These are phyloP conservation scores for Begonia fuchsioides DNA, from an alignment of 306 rosid genomes.

Conservation along the genomic window DNA sequence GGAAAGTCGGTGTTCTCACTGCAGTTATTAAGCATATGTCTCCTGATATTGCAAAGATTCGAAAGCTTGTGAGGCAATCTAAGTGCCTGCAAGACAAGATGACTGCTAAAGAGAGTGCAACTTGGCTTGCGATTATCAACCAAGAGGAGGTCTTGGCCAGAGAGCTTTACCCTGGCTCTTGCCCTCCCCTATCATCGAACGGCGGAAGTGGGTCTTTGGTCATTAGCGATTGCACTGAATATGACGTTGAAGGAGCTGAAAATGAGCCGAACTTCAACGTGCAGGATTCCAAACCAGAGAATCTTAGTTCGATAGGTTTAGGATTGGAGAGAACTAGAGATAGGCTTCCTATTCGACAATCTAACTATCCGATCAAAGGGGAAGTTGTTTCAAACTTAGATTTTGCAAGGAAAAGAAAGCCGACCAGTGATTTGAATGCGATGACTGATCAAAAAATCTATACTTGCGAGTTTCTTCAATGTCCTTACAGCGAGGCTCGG, in stretches of 20 bases:
- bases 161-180: conserved; percentile 45
- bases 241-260: conserved; percentile 62
- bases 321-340: conserved; percentile 42
- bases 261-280: conserved; percentile 40
- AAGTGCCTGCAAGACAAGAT: conserved; percentile 82
- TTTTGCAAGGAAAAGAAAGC: conserved; percentile 49
- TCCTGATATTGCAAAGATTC: conserved; percentile 75
- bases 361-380: conserved; percentile 35
- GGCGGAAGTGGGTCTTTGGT: conserved; percentile 43
- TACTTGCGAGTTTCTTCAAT: conserved; percentile 47
- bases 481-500: conserved; percentile 38
- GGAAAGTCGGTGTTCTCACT: conserved; percentile 76
- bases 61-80: conserved; percentile 80
- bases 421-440: conserved; percentile 24
- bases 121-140: conserved; percentile 76
- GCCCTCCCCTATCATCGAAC: conserved; percentile 33
- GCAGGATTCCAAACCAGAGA: conserved; percentile 46
- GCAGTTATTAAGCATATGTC: conserved; percentile 86
- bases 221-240: conserved; percentile 50
- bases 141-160: conserved; percentile 73
- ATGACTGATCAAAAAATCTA: conserved; percentile 32
- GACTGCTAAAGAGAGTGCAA: conserved; percentile 87
- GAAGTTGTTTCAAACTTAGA: conserved; percentile 39
- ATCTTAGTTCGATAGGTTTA: conserved; percentile 24
- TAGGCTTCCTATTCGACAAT: conserved; percentile 23